Conservation (phyloP, 345 rosid species). For the Citropsis articulata region DNA sequence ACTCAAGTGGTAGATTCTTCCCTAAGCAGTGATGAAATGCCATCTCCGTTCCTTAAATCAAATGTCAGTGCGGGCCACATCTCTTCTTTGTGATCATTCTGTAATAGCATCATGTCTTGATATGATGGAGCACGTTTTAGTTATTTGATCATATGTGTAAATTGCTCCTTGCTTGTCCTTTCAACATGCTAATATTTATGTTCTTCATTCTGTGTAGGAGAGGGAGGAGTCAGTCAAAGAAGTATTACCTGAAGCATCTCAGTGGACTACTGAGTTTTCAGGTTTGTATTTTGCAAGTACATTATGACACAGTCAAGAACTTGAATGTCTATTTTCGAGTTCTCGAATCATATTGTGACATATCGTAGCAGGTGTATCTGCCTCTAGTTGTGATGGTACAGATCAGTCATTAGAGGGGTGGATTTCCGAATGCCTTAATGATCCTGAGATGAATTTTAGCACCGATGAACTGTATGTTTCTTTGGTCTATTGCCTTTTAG, state of each 20-base stretch:
- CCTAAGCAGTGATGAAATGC: slow-evolving; percentile 53
- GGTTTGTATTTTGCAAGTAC: slow-evolving; percentile 43
- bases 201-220: slow-evolving; percentile 46
- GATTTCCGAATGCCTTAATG: slow-evolving; percentile 72
- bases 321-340: slow-evolving; percentile 11
- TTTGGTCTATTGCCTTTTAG: slow-evolving; percentile 14
- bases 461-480: slow-evolving; percentile 65
- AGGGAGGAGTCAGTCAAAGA: slow-evolving; percentile 56
- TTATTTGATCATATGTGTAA: not conserved
- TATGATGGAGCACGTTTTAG: not conserved
- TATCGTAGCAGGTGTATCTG: slow-evolving; percentile 42
- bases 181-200: not conserved
- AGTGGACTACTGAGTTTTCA: slow-evolving; percentile 59
- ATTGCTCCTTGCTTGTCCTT: not conserved
- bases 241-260: slow-evolving; percentile 49
- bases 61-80: slow-evolving; percentile 41
- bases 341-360: slow-evolving; percentile 15
- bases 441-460: slow-evolving; percentile 47
- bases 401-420: slow-evolving; percentile 64
- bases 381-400: slow-evolving; percentile 46
- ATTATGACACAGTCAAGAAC: slow-evolving; percentile 2
- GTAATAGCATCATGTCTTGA: not conserved
- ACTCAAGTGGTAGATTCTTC: slow-evolving; percentile 43
- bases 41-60: slow-evolving; percentile 71
- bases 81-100: not conserved